These are phyloP conservation scores for Sphagnum tenellum DNA, from an alignment of 225 moss, liverwort and hornwort species.

Conservation along the genomic window DNA sequence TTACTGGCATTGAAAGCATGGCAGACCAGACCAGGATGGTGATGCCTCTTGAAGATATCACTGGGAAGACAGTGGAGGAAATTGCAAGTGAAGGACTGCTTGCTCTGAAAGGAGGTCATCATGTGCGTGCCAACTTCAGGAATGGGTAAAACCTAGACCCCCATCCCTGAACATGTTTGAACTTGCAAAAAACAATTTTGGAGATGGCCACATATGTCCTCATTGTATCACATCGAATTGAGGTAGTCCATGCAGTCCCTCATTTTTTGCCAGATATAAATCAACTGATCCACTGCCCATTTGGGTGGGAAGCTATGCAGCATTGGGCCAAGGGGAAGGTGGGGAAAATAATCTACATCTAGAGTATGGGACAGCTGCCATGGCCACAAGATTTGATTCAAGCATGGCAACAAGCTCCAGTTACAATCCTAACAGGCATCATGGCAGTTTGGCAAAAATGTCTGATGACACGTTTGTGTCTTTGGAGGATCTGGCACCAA, in stretches of 20 bases:
- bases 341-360: neutral
- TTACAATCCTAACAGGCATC: slow-evolving; percentile 18
- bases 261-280: too few relatives aligned
- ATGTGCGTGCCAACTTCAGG: neutral
- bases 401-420: slow-evolving; percentile 9
- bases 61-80: slow-evolving; percentile 63
- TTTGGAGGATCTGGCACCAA: slow-evolving; percentile 65
- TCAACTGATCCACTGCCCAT: too few relatives aligned
- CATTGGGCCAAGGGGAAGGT: slow-evolving; percentile 2
- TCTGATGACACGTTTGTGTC: slow-evolving; percentile 38
- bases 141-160: slow-evolving; percentile 16
- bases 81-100: slow-evolving; percentile 44
- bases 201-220: too few relatives aligned
- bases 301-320: neutral
- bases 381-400: slow-evolving; percentile 5
- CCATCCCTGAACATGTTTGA: too few relatives aligned
- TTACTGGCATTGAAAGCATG: slow-evolving; percentile 70
- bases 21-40: slow-evolving; percentile 64
- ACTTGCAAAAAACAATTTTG: too few relatives aligned
- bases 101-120: slow-evolving; percentile 28
- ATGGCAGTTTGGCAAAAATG: slow-evolving; percentile 14
- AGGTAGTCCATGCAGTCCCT: too few relatives aligned
- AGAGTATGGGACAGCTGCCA: neutral
- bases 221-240: too few relatives aligned
- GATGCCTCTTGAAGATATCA: slow-evolving; percentile 82